A percentile compares a stretch with the other conserved stretches of the same genome.
Conservation (phyloP, 139 green algal species). For the Auxenochlorella pyrenoidosa region DNA sequence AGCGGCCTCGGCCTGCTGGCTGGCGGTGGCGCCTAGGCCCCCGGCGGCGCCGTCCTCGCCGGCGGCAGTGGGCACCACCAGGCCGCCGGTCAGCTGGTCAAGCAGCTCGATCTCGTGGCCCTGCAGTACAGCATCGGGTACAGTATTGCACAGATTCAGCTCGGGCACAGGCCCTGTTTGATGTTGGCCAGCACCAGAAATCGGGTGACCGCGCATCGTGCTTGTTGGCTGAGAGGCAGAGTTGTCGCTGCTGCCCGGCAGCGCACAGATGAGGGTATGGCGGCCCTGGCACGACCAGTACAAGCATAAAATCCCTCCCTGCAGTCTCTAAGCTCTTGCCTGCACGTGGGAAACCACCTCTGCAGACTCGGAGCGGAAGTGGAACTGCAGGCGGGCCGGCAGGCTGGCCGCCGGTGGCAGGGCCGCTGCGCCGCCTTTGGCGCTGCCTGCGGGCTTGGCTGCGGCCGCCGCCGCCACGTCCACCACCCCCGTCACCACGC, state of each 20-base stretch:
- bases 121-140: neutral
- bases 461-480: neutral
- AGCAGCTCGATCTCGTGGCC: conserved; percentile 49
- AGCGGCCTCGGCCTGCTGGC: neutral
- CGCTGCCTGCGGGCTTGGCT: neutral
- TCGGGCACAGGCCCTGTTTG: too few relatives aligned
- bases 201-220: too few relatives aligned
- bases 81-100: conserved; percentile 41
- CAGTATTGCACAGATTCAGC: too few relatives aligned
- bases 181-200: too few relatives aligned
- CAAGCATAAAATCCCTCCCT: too few relatives aligned
- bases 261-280: too few relatives aligned
- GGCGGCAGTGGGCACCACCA: conserved; percentile 17
- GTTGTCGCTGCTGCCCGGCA: too few relatives aligned
- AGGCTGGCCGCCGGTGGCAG: neutral
- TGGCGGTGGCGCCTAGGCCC: neutral
- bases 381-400: conserved; percentile 38
- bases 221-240: too few relatives aligned
- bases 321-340: too few relatives aligned
- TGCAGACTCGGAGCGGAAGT: conserved; percentile 39
- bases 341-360: conserved; percentile 42
- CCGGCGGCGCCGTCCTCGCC: neutral
- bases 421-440: neutral
- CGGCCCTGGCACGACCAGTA: too few relatives aligned
- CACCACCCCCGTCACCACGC: conserved; percentile 36